A percentile compares a stretch with the other conserved stretches of the same genome.
Conservation (phyloP, 2,329 filamentous ascomycete species). For the Trichoderma cornu-damae region DNA sequence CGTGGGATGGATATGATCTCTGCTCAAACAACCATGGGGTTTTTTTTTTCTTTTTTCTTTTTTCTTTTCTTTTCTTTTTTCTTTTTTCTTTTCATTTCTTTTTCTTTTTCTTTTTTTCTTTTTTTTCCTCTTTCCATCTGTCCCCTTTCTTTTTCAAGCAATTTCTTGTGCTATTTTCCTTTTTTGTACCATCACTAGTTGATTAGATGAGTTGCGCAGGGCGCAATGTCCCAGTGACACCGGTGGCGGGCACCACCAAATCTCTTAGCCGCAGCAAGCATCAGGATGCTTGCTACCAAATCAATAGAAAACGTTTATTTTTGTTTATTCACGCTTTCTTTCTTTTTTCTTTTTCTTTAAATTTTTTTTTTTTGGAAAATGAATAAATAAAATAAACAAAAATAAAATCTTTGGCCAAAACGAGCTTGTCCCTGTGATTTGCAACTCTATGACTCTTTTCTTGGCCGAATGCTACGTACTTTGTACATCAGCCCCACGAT, state of each 20-base stretch:
- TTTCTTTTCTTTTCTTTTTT: not conserved
- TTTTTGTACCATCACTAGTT: slow-evolving; percentile 6
- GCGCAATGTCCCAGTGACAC: slow-evolving; percentile 16
- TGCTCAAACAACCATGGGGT: slow-evolving; percentile 7
- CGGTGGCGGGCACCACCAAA: slow-evolving; percentile 18
- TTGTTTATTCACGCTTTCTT: not conserved
- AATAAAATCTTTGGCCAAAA: no score
- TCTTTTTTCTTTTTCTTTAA: not conserved
- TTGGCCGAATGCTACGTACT: no score
- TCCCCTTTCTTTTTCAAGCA: not conserved
- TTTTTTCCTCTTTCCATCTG: not conserved
- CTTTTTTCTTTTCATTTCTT: not conserved
- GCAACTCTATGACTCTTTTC: no score
- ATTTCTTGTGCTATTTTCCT: not conserved
- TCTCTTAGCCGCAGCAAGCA: slow-evolving; percentile 1
- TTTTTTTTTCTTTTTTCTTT: not conserved
- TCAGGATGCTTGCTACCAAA: slow-evolving; percentile 8
- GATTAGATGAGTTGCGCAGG: slow-evolving; percentile 18
- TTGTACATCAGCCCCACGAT: no score
- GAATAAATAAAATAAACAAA: no score
- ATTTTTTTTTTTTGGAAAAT: no score
- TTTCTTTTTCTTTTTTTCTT: not conserved
- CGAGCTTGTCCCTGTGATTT: no score
- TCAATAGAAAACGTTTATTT: not conserved
- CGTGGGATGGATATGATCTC: slow-evolving; percentile 1